Base-by-base conservation (phyloP, 805 yeast genomes). In the Pichia heedii region DNA sequence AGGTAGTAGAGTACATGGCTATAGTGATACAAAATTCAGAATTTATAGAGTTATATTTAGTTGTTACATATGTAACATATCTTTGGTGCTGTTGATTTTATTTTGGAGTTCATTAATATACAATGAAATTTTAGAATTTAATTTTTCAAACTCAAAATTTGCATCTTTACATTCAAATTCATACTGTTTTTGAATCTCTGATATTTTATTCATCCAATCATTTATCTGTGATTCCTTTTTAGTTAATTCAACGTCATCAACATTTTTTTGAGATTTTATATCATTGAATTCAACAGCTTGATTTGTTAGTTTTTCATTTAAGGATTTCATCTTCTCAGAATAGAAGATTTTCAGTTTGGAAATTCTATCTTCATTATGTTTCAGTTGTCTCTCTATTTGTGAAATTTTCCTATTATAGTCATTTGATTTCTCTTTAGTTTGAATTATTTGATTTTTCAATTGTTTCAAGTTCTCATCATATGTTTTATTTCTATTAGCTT, bases 101-200 rank as follows among this genome's bases (percentile, higher is more conserved):
- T 66, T 70, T 33, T 66, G 66, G 68, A 78, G 71, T 45, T 76
- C 80, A 34, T 61, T 60, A 41, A 77, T 53, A 51, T 82, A 82
- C 43, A 68, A 58, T 46, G 66, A 66, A 35, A 82, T 66, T 50
- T 77, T 82, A 10, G 76, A 66, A 45, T 75, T 75, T 44, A 82
- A 65, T 46, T 70, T 66, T 20, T 76, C 70, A 43, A 78, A 66
- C 52, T 79, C 83, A 40, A 67, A 56, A 44, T 73, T 75, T 9
- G 79, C 68, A 32, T 68, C 73, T 47, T 72, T 68, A 39, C 73
- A 67, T 51, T 81, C 87, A 22, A 54, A 55, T 40, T 77, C 77
- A 47, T 71, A 74, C 15, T 69, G 72, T 33, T 60, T 59, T 47
- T 67, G 62, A 54, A 70, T 52, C 20, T 60, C 60, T 37, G 57